These are phyloP conservation scores for Pseudogymnoascus sp. DNA, from an alignment of 2,329 filamentous ascomycete genomes.

Conservation along the genomic window DNA sequence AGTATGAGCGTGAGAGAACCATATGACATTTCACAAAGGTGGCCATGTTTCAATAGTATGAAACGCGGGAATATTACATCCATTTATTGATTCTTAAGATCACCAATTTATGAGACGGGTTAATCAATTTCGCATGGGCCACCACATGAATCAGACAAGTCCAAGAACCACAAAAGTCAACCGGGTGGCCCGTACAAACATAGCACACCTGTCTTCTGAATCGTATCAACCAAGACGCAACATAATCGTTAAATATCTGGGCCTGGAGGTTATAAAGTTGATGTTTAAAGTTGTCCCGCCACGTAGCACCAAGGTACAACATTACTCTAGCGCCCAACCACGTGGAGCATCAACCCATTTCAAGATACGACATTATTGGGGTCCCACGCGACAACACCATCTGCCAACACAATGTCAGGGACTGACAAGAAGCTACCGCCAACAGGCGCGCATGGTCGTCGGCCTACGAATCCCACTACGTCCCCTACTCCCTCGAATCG, in stretches of 20 bases:
- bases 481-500: slow-evolving; percentile 5
- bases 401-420: slow-evolving; percentile 4
- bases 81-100: slow-evolving; percentile 3
- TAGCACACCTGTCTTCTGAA: neutral
- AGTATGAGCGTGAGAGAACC: neutral
- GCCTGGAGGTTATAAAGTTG: neutral
- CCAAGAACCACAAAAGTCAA: slow-evolving; percentile 6
- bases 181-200: neutral
- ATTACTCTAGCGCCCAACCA: neutral
- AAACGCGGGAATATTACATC: slow-evolving; percentile 2
- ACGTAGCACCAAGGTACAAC: neutral
- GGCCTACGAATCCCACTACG: neutral
- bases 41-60: neutral
- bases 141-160: slow-evolving; percentile 5
- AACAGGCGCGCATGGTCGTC: neutral
- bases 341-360: neutral
- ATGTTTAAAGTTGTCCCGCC: neutral
- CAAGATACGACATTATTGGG: slow-evolving; percentile 5
- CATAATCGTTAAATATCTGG: neutral
- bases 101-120: slow-evolving; percentile 8
- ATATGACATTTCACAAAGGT: neutral
- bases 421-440: slow-evolving; percentile 7
- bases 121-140: slow-evolving; percentile 6
- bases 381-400: slow-evolving; percentile 2
- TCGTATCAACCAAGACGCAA: neutral